Conservation (phyloP, 2,329 filamentous ascomycete species). For the Aspergillus candidus region DNA sequence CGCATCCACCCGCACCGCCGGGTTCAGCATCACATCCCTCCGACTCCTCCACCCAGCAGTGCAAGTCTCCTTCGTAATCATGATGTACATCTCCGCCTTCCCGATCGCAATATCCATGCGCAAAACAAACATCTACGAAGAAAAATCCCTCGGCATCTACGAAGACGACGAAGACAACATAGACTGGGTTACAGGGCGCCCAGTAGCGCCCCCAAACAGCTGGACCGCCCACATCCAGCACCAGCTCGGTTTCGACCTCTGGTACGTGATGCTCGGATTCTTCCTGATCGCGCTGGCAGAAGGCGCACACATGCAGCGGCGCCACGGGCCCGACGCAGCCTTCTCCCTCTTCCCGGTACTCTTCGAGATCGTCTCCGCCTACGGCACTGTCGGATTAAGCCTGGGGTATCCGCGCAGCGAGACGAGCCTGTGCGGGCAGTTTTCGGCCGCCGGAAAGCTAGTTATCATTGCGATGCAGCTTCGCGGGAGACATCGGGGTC, state of each 20-base stretch:
- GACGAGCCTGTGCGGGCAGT: slow-evolving; percentile 72
- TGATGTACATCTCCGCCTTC: slow-evolving; percentile 99
- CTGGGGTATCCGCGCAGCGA: slow-evolving; percentile 70
- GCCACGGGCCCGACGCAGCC: slow-evolving; percentile 40
- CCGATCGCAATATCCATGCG: slow-evolving; percentile 93
- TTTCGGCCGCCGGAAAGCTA: slow-evolving; percentile 60
- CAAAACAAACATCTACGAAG: slow-evolving; percentile 92
- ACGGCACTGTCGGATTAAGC: slow-evolving; percentile 84
- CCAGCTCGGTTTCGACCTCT: slow-evolving; percentile 91
- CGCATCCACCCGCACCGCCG: slow-evolving; percentile 79
- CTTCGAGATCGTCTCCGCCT: slow-evolving; percentile 81
- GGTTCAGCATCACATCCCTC: slow-evolving; percentile 75
- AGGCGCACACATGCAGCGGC: slow-evolving; percentile 60
- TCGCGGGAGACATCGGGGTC: slow-evolving; percentile 55
- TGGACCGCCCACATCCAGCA: slow-evolving; percentile 79
- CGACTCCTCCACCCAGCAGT: slow-evolving; percentile 76
- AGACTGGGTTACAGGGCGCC: slow-evolving; percentile 26
- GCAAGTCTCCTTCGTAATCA: slow-evolving; percentile 91
- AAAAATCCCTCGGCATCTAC: slow-evolving; percentile 58
- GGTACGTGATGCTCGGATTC: slow-evolving; percentile 88
- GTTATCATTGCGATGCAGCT: slow-evolving; percentile 60
- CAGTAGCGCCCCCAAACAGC: slow-evolving; percentile 56
- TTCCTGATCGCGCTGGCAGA: slow-evolving; percentile 88
- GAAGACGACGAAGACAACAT: slow-evolving; percentile 37
- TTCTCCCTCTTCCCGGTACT: slow-evolving; percentile 63